Conservation (phyloP, 768 basidiomycete species). For the Termitomyces titanicus region DNA sequence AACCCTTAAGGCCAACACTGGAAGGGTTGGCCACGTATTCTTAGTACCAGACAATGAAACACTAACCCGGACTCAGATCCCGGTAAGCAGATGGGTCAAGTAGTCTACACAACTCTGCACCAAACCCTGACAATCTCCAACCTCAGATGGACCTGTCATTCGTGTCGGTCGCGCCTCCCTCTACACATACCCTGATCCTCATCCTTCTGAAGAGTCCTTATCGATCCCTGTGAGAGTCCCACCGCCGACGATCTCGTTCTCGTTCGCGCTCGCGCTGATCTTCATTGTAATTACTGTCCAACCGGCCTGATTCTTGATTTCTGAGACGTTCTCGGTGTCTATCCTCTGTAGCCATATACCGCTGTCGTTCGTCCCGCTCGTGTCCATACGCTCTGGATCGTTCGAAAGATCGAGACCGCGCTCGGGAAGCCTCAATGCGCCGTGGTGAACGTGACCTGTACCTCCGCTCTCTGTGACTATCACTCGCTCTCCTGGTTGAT, state of each 20-base stretch:
- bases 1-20: no score
- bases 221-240: constrained; percentile 33
- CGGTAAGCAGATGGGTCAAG: no score
- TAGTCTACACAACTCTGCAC: no score
- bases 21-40: no score
- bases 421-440: constrained; percentile 18
- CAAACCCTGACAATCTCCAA: no score
- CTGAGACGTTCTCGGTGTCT: neutral
- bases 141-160: no score
- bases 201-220: neutral
- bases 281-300: constrained; percentile 26
- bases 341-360: neutral
- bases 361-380: neutral
- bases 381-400: neutral
- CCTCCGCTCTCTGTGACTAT: constrained; percentile 1
- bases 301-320: neutral
- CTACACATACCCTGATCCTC: neutral
- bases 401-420: constrained; percentile 8
- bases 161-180: neutral
- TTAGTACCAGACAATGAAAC: no score
- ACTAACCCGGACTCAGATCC: no score
- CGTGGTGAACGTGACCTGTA: constrained; percentile 2
- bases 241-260: constrained; percentile 45
- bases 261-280: constrained; percentile 25
- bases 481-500: neutral